Conservation (phyloP, 2,329 filamentous ascomycete species). For the Colletotrichum sp. region DNA sequence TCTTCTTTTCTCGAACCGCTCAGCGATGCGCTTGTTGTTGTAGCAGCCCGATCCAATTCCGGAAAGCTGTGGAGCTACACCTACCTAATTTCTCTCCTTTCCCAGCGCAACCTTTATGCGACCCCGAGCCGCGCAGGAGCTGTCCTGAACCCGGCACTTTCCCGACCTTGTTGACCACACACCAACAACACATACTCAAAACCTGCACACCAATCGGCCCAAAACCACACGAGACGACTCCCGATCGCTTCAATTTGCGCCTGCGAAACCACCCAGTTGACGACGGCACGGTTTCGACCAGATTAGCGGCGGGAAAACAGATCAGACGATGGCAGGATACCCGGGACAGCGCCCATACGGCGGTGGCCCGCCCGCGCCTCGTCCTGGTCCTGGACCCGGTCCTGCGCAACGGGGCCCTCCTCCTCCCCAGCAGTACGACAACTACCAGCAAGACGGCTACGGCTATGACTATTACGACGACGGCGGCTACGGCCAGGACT, state of each 20-base stretch:
- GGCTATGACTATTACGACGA: slow-evolving; percentile 50
- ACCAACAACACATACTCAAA: not conserved
- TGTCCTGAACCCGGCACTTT: not conserved
- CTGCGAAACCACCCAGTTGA: not conserved
- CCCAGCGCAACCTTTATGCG: slow-evolving; percentile 1
- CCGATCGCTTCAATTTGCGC: not conserved
- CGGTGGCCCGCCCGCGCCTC: slow-evolving; percentile 46
- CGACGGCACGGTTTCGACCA: not conserved
- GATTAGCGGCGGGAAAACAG: not conserved
- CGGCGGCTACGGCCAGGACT: slow-evolving; percentile 41
- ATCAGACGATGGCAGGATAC: slow-evolving; percentile 32
- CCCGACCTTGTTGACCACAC: not conserved
- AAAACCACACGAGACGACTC: not conserved
- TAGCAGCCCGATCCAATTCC: slow-evolving; percentile 11
- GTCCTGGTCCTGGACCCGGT: slow-evolving; percentile 33
- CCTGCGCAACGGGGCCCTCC: slow-evolving; percentile 32
- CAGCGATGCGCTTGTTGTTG: slow-evolving; percentile 9
- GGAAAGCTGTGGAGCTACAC: slow-evolving; percentile 19
- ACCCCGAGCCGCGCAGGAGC: not conserved
- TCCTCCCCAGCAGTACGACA: slow-evolving; percentile 45
- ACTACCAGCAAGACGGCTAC: slow-evolving; percentile 48
- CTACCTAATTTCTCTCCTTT: slow-evolving; percentile 17
- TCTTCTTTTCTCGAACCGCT: not conserved
- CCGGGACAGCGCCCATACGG: slow-evolving; percentile 53
- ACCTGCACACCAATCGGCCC: not conserved